A percentile compares a stretch with the other conserved stretches of the same genome.
These are phyloP conservation scores for Circinella minor DNA, from an alignment of 371 early-diverging fungal genomes.

Conservation along the genomic window DNA sequence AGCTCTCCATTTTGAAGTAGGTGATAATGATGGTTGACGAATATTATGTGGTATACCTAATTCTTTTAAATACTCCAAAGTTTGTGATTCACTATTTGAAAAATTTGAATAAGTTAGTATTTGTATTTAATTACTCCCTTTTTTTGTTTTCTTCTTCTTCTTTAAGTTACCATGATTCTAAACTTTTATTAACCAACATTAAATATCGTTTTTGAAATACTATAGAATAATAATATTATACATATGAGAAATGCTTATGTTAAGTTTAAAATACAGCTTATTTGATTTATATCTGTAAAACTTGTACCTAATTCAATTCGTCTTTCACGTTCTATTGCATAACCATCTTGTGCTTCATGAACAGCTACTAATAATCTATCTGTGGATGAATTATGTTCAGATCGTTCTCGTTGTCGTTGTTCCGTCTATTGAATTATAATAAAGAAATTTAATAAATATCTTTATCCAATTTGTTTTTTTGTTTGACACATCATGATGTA, in stretches of 20 bases:
- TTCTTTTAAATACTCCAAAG: background rate
- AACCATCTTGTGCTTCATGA: background rate
- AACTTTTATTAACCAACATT: constrained; percentile 15
- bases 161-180: constrained; percentile 16
- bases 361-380: background rate
- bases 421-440: too few relatives aligned
- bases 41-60: constrained; percentile 4
- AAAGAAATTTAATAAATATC: too few relatives aligned
- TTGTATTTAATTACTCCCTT: too few relatives aligned
- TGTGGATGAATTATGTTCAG: background rate
- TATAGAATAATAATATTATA: background rate
- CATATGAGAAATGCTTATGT: too few relatives aligned
- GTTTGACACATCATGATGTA: too few relatives aligned
- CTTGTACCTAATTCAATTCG: constrained; percentile 8
- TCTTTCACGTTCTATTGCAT: background rate
- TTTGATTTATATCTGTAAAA: constrained; percentile 5
- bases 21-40: background rate
- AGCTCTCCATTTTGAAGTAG: constrained; percentile 9
- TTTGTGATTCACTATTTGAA: constrained; percentile 2
- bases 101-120: background rate
- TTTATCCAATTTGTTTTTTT: too few relatives aligned
- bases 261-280: background rate
- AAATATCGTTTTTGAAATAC: constrained; percentile 24
- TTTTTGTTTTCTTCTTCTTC: background rate
- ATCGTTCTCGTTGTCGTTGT: background rate